Percentiles rank a stretch among this genome's conserved stretches.
Conservation (phyloP, 192 early-diverging fungal species). For the Coemansia sp. region DNA sequence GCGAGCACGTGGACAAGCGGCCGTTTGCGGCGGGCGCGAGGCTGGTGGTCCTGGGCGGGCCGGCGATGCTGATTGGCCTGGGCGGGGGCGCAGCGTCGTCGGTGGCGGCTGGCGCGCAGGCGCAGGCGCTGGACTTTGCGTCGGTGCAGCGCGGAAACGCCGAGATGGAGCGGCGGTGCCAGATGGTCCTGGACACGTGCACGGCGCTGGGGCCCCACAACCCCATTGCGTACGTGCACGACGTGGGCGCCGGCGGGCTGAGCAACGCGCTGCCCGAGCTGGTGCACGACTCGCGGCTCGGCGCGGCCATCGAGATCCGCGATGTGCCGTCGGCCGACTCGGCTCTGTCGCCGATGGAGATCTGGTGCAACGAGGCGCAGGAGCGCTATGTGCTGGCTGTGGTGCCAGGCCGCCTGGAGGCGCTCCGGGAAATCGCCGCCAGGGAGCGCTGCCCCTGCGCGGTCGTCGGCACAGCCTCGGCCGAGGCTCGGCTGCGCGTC, state of each 20-base stretch:
- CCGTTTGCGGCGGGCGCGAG: slow-evolving; percentile 76
- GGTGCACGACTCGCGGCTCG: slow-evolving; percentile 91
- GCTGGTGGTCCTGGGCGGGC: slow-evolving; percentile 92
- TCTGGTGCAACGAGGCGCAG: slow-evolving; percentile 99
- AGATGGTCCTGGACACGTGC: slow-evolving; percentile 96
- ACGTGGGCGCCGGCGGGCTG: slow-evolving; percentile 98
- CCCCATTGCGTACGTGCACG: slow-evolving; percentile 93
- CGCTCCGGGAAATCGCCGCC: slow-evolving; percentile 72
- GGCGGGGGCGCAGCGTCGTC: slow-evolving; percentile 99
- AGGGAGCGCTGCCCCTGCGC: slow-evolving; percentile 93
- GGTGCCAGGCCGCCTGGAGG: slow-evolving; percentile 58
- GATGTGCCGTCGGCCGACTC: slow-evolving; percentile 88
- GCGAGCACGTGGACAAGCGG: slow-evolving; percentile 80
- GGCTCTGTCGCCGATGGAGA: slow-evolving; percentile 99
- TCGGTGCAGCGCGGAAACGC: slow-evolving; percentile 99
- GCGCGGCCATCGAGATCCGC: slow-evolving; percentile 88
- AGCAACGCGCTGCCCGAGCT: slow-evolving; percentile 98
- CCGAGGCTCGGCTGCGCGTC: slow-evolving; percentile 77
- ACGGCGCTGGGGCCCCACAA: slow-evolving; percentile 72
- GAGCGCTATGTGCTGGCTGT: slow-evolving; percentile 99
- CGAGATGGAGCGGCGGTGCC: slow-evolving; percentile 97
- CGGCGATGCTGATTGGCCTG: slow-evolving; percentile 97
- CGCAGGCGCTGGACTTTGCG: slow-evolving; percentile 91
- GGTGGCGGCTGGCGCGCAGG: slow-evolving; percentile 82
- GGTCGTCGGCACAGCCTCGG: slow-evolving; percentile 83